phyloP scores from a whole-genome alignment of 257 asterid genomes.

The Mentha longifolia region DNA sequence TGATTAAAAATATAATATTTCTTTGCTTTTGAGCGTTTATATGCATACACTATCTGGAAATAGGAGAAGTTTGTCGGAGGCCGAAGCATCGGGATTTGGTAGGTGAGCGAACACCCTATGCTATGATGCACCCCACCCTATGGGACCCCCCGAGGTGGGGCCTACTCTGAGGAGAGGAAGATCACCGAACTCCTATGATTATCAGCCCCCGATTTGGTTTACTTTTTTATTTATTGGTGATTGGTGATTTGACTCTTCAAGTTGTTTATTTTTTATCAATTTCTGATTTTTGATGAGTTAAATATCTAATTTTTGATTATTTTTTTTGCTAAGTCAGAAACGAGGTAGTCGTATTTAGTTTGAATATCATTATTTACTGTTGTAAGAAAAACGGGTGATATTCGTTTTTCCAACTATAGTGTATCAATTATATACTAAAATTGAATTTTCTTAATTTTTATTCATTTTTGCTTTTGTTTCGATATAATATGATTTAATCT shows the following conservation, averaged over 20 bases:
- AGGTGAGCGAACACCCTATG: constrained; percentile 43
- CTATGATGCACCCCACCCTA: neutral
- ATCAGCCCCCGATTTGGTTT: constrained; percentile 19
- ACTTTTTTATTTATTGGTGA: too few relatives aligned
- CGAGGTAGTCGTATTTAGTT: too few relatives aligned
- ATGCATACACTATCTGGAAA: constrained; percentile 6
- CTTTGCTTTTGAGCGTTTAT: constrained; percentile 35
- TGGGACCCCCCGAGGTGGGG: constrained; percentile 39
- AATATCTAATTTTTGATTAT: neutral
- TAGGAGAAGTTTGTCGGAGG: constrained; percentile 40
- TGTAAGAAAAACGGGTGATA: too few relatives aligned
- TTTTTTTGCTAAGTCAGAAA: too few relatives aligned
- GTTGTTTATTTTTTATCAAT: neutral
- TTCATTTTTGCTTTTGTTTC: too few relatives aligned
- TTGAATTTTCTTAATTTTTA: too few relatives aligned
- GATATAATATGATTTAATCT: too few relatives aligned
- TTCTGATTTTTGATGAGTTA: neutral
- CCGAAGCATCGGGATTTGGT: constrained; percentile 46
- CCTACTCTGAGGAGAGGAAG: constrained; percentile 27
- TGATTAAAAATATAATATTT: constrained; percentile 31
- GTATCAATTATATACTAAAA: too few relatives aligned
- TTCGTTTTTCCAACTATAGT: too few relatives aligned
- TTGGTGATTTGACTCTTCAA: constrained; percentile 15
- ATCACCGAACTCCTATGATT: constrained; percentile 32
- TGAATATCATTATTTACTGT: too few relatives aligned